Evolutionary conservation across 1,284 basidiomycete species (phyloP).

Genomic region (Pseudozyma flocculosa): DNA sequence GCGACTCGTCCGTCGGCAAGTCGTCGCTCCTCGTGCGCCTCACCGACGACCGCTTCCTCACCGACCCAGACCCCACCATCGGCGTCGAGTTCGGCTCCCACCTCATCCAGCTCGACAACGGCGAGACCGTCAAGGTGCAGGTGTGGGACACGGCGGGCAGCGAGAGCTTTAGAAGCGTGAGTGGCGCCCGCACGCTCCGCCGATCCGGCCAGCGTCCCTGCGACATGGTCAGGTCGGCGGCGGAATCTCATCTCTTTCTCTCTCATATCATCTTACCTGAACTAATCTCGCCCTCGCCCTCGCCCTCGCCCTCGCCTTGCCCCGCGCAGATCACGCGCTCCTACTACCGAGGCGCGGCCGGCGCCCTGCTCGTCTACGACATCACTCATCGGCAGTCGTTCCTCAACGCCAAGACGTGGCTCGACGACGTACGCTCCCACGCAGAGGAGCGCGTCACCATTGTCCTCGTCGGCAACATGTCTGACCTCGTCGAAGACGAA

Average conservation of each 20-base stretch:
- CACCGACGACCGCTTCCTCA: conserved; percentile 53
- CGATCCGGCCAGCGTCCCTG: too few relatives aligned
- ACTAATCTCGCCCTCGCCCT: too few relatives aligned
- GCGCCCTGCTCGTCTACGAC: conserved; percentile 53
- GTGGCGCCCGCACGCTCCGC: conserved; percentile 1
- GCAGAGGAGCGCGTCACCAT: conserved; percentile 52
- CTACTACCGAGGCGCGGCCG: conserved; percentile 55
- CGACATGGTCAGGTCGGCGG: too few relatives aligned
- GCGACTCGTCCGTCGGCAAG: conserved; percentile 54
- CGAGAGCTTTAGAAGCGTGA: conserved; percentile 46
- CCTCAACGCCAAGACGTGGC: conserved; percentile 40
- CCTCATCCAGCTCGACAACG: conserved; percentile 42
- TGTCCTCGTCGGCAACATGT: conserved; percentile 53
- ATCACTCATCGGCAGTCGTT: conserved; percentile 46
- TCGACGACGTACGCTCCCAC: conserved; percentile 47
- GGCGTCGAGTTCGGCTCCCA: conserved; percentile 56
- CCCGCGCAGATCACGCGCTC: conserved; percentile 42
- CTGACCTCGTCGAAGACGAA: conserved; percentile 33
- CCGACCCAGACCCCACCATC: conserved; percentile 51
- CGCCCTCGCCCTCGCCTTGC: conserved; percentile 4
- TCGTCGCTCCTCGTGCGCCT: conserved; percentile 51
- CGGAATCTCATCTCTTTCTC: too few relatives aligned
- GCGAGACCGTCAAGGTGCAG: conserved; percentile 52
- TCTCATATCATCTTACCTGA: too few relatives aligned
- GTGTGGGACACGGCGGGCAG: conserved; percentile 56